Percentiles rank a stretch among this genome's conserved stretches.
These are phyloP conservation scores for Sarocladium brachiariae DNA, from an alignment of 2,329 filamentous ascomycete species.

Conservation along the genomic window DNA sequence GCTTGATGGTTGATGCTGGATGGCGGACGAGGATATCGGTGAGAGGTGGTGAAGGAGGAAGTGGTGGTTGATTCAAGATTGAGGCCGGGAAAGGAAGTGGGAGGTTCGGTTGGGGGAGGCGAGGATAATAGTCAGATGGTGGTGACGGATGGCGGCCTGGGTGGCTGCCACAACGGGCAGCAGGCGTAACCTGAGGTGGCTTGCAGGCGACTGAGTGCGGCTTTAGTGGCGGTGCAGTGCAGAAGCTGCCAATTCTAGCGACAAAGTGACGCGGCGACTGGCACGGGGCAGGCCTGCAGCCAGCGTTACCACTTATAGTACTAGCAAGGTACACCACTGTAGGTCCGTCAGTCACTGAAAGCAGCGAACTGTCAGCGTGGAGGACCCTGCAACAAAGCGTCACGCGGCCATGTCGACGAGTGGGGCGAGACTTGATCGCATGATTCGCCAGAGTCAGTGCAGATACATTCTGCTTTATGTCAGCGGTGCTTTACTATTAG, in stretches of 20 bases:
- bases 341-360: no score
- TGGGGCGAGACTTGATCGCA: neutral
- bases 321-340: no score
- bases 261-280: neutral
- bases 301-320: no score
- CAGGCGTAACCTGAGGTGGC: neutral
- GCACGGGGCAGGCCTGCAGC: no score
- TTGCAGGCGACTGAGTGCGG: neutral
- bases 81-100: slow-evolving; percentile 7
- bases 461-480: neutral
- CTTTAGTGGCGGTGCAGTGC: slow-evolving; percentile 2
- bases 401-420: neutral
- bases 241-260: no score
- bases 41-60: neutral
- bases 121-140: neutral
- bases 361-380: neutral
- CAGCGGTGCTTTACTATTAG: neutral
- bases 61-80: slow-evolving; percentile 1
- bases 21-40: neutral
- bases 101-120: slow-evolving; percentile 3
- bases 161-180: neutral
- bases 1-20: no score
- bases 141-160: neutral
- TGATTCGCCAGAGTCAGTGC: neutral
- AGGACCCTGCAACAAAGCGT: slow-evolving; percentile 1